These are phyloP conservation scores for Purpureocillium takamizusanense DNA, from an alignment of 2,329 filamentous ascomycete species.

Conservation along the genomic window DNA sequence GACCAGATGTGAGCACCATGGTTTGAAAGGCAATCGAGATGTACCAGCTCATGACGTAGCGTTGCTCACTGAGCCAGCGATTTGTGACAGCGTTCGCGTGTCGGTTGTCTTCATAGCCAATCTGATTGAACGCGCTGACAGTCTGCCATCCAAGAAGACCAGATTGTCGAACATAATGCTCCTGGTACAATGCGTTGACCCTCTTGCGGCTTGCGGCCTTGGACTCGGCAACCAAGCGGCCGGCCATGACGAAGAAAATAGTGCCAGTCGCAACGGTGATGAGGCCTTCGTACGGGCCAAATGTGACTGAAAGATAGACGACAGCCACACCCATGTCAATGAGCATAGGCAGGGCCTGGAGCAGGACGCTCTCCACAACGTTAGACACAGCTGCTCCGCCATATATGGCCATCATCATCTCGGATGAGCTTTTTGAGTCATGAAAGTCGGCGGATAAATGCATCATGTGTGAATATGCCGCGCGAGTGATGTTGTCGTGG, in stretches of 20 bases:
- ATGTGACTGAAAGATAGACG: slow-evolving; percentile 48
- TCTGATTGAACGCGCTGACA: slow-evolving; percentile 50
- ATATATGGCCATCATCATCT: slow-evolving; percentile 48
- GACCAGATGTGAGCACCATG: slow-evolving; percentile 58
- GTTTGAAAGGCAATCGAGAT: slow-evolving; percentile 47
- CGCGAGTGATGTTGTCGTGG: slow-evolving; percentile 41
- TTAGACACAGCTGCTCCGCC: slow-evolving; percentile 44
- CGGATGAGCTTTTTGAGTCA: slow-evolving; percentile 50
- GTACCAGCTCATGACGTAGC: slow-evolving; percentile 33
- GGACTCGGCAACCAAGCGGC: slow-evolving; percentile 40
- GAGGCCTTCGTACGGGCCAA: slow-evolving; percentile 53
- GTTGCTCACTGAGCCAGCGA: slow-evolving; percentile 27
- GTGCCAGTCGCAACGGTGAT: slow-evolving; percentile 51
- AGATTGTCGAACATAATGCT: slow-evolving; percentile 45
- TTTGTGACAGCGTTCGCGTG: slow-evolving; percentile 40
- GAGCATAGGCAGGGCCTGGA: slow-evolving; percentile 50
- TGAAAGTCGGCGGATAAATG: slow-evolving; percentile 53
- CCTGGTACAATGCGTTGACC: slow-evolving; percentile 43
- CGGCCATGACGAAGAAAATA: slow-evolving; percentile 46
- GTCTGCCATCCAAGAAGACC: slow-evolving; percentile 52
- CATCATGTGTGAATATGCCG: slow-evolving; percentile 51
- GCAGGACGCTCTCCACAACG: slow-evolving; percentile 48
- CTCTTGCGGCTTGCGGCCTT: slow-evolving; percentile 40
- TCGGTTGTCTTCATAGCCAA: slow-evolving; percentile 44
- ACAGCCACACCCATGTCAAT: slow-evolving; percentile 52